Evolutionary conservation across 148 eudicot species (phyloP), one percentile per base, ranked within the genome.

Genomic region (Chenopodium suecicum): DNA sequence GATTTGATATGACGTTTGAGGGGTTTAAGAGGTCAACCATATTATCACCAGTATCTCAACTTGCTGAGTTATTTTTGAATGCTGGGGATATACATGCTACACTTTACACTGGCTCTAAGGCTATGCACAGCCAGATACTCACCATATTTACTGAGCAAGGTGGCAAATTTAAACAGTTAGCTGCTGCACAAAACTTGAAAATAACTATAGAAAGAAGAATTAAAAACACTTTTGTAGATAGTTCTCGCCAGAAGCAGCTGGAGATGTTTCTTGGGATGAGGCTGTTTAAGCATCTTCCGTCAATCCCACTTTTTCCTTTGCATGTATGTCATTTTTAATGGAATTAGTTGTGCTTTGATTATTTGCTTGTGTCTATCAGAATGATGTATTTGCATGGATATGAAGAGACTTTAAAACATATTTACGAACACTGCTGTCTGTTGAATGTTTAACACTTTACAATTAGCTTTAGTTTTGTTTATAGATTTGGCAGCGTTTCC

Each of bases 21-120:
- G 98, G 94, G 86, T 95, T 94, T 47, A 95, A 94, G 90, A 85
- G 93, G 83, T 95, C 99, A 76, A 93, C 99, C 67, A 95, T 94
- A 62, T 86, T 95, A 72, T 92, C 95, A 69, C 99, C 99, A 54
- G 83, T 94, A 68, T 86, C 92, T 82, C 93, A 90, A 81, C 86
- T 95, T 69, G 93, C 99, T 86, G 99, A 94, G 80, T 84, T 95
- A 78, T 95, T 95, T 85, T 82, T 95, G 65, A 84, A 84, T 83
- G 98, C 99, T 78, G 99, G 99, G 41, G 99, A 95, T 87, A 90
- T 94, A 84, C 99, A 95, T 84, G 99, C 99, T 64, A 95, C 99
- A 11, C 86, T 95, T 70, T 95, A 95, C 85, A 95, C 99, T 84
- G 99, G 99, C 69, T 95, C 99, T 70, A 94, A 92, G 89, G 99